Evolutionary conservation across 2,329 filamentous ascomycete genomes (phyloP), one percentile per base, ranked within the genome.

Genomic region (Ophiostoma sp.): DNA sequence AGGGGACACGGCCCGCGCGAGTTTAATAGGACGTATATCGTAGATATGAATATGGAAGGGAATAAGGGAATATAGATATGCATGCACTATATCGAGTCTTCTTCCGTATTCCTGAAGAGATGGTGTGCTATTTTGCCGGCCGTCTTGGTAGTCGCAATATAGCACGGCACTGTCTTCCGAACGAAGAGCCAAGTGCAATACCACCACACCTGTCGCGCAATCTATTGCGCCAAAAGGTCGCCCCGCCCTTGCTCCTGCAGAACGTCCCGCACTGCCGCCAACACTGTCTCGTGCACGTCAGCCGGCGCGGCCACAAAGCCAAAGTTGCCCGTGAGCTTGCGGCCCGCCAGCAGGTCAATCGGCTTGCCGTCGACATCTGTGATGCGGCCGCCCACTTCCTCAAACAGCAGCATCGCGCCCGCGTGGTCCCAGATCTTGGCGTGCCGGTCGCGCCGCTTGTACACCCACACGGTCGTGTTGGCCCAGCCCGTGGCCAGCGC

Each of bases 391-490:
- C 86, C 86, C 1, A 83, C 79, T 75, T 88, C 86, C 72, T 86
- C 82, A 62, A 85, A 87, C 8, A 88, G 75, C 41, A 88, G 75
- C 83, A 87, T 86, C 0, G 85, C 86, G 1, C 86, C 86, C 0
- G 85, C 85, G 70, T 88, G 86, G 72, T 88, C 86, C 86, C 85
- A 88, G 0, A 85, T 79, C 77, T 88, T 87, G 11, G 81, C 86
- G 13, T 79, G 79, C 0, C 85, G 79, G 33, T 81, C 79, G 27
- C 79, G 78, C 31, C 77, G 76, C 72, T 81, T 83, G 77, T 87
- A 88, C 11, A 86, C 81, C 85, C 85, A 87, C 11, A 86, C 80
- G 0, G 84, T 86, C 57, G 81, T 79, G 76, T 87, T 85, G 11
- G 81, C 84, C 4, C 84, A 76, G 0, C 85, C 84, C 68, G 86